Percentiles rank a stretch among this genome's conserved stretches.
phyloP scores from a whole-genome alignment of 805 yeast genomes.

The Zygoascus flipseniorum region DNA sequence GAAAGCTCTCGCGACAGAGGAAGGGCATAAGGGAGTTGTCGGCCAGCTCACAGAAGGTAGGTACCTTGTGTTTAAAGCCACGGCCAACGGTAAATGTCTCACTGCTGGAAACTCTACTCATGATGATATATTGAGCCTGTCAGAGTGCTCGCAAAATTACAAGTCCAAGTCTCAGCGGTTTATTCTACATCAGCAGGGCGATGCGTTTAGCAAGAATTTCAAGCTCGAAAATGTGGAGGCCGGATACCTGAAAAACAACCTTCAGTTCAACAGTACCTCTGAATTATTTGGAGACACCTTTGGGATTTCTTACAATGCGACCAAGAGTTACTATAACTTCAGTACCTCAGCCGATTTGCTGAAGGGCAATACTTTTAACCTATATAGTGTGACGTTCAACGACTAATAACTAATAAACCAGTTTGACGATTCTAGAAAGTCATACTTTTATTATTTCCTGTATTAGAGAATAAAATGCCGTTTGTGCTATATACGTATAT shows the following conservation, averaged over 20 bases:
- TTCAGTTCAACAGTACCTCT: neutral
- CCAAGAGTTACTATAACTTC: neutral
- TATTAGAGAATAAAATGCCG: no score
- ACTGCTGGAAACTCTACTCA: neutral
- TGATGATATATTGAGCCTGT: neutral
- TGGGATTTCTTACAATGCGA: neutral
- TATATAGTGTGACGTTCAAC: neutral
- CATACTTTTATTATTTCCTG: no score
- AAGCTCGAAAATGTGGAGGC: neutral
- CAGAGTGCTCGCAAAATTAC: neutral
- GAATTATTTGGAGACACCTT: neutral
- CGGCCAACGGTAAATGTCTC: neutral
- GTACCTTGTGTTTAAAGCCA: constrained; percentile 9
- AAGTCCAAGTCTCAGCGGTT: neutral
- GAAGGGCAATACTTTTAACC: neutral
- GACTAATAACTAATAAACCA: no score
- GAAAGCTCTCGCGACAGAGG: constrained; percentile 13
- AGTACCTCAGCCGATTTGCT: neutral
- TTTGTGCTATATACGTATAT: no score
- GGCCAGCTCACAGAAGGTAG: constrained; percentile 21
- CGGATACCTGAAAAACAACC: neutral
- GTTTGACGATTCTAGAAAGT: neutral
- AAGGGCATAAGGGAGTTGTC: constrained; percentile 15
- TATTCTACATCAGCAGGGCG: constrained; percentile 5
- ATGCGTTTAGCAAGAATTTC: constrained; percentile 4